These are phyloP conservation scores for Tephrocybe sp. DNA, from an alignment of 768 basidiomycete genomes.

Conservation along the genomic window DNA sequence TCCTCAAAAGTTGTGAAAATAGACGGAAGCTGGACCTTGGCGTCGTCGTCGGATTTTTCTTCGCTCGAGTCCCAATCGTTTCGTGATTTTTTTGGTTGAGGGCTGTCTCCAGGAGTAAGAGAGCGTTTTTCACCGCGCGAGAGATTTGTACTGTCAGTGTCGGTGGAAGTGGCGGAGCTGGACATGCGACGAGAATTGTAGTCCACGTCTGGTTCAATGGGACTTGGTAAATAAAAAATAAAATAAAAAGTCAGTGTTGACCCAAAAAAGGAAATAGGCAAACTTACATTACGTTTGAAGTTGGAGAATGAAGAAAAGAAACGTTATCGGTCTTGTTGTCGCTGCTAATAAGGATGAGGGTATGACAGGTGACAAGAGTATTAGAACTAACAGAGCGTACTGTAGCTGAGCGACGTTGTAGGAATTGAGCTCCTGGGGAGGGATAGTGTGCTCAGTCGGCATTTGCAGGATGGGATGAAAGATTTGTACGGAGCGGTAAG, in stretches of 20 bases:
- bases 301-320: conserved; percentile 37
- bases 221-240: neutral
- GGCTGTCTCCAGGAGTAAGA: conserved; percentile 55
- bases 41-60: conserved; percentile 41
- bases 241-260: conserved; percentile 3
- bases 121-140: conserved; percentile 64
- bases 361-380: conserved; percentile 23
- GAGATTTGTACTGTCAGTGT: conserved; percentile 62
- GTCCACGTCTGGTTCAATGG: conserved; percentile 41
- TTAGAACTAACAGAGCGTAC: conserved; percentile 51
- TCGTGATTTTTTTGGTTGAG: conserved; percentile 51
- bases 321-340: conserved; percentile 44
- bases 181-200: conserved; percentile 76
- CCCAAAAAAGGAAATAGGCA: conserved; percentile 1
- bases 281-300: conserved; percentile 49
- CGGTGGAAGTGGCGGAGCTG: conserved; percentile 67
- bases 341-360: conserved; percentile 27
- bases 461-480: conserved; percentile 33
- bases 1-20: conserved; percentile 73
- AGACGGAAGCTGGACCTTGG: conserved; percentile 71
- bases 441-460: conserved; percentile 52
- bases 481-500: neutral
- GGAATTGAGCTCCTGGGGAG: conserved; percentile 43
- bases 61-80: conserved; percentile 39
- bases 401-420: conserved; percentile 68